Conservation (phyloP, 2,329 filamentous ascomycete genomes). For the Fonsecaea monophora region DNA sequence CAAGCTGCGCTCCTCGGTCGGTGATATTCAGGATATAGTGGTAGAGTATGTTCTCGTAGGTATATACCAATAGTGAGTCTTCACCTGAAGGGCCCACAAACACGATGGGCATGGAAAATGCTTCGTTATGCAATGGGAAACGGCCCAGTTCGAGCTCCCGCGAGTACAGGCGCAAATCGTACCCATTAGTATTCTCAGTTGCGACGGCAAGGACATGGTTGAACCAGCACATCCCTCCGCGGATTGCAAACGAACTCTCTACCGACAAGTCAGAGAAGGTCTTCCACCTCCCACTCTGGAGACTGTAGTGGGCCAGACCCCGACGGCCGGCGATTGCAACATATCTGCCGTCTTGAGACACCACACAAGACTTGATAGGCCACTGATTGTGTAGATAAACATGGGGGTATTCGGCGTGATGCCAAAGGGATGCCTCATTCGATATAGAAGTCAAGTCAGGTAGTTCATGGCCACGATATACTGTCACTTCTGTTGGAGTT, state of each 20-base stretch:
- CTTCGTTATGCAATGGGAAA: conserved; percentile 76
- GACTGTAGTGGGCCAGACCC: conserved; percentile 93
- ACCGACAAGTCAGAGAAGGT: conserved; percentile 80
- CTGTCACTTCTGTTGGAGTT: conserved; percentile 84
- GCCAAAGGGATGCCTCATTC: conserved; percentile 92
- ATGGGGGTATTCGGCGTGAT: conserved; percentile 83
- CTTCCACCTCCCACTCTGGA: conserved; percentile 94
- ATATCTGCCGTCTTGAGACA: conserved; percentile 91
- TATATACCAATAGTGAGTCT: conserved; percentile 95
- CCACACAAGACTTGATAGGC: conserved; percentile 85
- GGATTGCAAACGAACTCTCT: conserved; percentile 89
- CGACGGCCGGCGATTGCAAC: conserved; percentile 93
- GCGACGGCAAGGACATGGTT: conserved; percentile 93
- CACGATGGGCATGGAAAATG: conserved; percentile 83
- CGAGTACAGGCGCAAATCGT: conserved; percentile 91
- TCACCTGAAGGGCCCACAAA: conserved; percentile 87
- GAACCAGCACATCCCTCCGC: conserved; percentile 98
- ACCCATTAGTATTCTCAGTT: conserved; percentile 81
- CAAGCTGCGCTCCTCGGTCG: conserved; percentile 73
- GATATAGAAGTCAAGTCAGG: conserved; percentile 90
- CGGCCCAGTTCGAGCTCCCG: conserved; percentile 80
- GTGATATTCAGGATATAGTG: conserved; percentile 86
- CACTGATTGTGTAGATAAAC: conserved; percentile 89
- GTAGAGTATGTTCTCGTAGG: conserved; percentile 92
- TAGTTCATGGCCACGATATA: conserved; percentile 92